phyloP scores from a whole-genome alignment of 2,329 filamentous ascomycete genomes.

The Apiospora malaysiana region DNA sequence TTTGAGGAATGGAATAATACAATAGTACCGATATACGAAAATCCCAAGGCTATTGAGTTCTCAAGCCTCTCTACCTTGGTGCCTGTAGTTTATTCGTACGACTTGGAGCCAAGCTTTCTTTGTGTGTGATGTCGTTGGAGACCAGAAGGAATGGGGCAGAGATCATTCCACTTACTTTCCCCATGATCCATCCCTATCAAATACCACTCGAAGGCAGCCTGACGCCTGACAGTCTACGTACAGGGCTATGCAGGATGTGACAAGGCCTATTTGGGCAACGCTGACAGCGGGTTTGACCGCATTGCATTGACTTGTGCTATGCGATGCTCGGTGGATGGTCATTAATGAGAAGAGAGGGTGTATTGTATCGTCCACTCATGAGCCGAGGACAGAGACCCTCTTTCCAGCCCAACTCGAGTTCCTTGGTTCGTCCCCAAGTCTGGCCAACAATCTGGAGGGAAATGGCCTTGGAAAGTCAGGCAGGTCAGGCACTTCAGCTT shows the following conservation, averaged over 20 bases:
- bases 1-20: no score
- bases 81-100: no score
- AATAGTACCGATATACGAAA: no score
- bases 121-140: background rate
- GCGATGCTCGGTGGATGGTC: background rate
- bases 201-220: background rate
- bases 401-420: slow-evolving; percentile 7
- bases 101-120: slow-evolving; percentile 8
- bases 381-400: background rate
- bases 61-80: no score
- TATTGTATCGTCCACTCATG: background rate
- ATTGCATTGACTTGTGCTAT: slow-evolving; percentile 18
- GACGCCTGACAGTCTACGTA: background rate
- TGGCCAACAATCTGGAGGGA: slow-evolving; percentile 7
- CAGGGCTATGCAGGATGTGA: background rate
- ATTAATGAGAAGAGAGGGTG: background rate
- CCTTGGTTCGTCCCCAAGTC: background rate
- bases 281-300: background rate
- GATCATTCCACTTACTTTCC: slow-evolving; percentile 3
- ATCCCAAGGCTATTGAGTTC: no score
- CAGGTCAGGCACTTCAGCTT: background rate
- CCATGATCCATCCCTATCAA: background rate
- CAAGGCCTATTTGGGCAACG: background rate
- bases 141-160: slow-evolving; percentile 1
- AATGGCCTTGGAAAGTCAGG: background rate